These are phyloP conservation scores for Penicillium sp. DNA, from an alignment of 2,329 filamentous ascomycete genomes.

Conservation along the genomic window DNA sequence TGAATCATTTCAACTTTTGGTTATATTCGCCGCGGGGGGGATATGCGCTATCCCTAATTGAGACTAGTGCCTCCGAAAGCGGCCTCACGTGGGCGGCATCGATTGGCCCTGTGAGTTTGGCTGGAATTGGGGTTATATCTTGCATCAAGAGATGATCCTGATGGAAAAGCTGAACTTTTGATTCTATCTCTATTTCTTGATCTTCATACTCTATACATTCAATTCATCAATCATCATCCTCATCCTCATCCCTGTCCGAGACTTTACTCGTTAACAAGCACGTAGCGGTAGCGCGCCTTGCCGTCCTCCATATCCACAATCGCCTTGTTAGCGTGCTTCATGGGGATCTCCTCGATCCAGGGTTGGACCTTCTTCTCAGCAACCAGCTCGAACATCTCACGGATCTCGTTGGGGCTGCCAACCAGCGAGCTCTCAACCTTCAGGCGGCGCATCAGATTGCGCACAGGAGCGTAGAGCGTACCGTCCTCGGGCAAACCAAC, in stretches of 20 bases:
- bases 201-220: slow-evolving; percentile 7
- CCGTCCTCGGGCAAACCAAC: slow-evolving; percentile 69
- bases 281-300: slow-evolving; percentile 55
- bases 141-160: not conserved
- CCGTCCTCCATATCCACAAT: slow-evolving; percentile 53
- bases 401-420: slow-evolving; percentile 49
- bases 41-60: slow-evolving; percentile 14
- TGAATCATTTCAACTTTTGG: slow-evolving; percentile 26
- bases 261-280: slow-evolving; percentile 49
- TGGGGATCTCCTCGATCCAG: slow-evolving; percentile 51
- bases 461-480: slow-evolving; percentile 59
- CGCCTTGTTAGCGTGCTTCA: slow-evolving; percentile 53
- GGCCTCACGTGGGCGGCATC: slow-evolving; percentile 34
- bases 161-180: not conserved
- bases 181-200: slow-evolving; percentile 1
- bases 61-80: slow-evolving; percentile 38
- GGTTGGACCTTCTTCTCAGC: slow-evolving; percentile 48
- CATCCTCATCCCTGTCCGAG: too few species aligned
- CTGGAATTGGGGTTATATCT: slow-evolving; percentile 4
- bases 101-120: not conserved
- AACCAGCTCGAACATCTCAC: slow-evolving; percentile 53
- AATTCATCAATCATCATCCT: slow-evolving; percentile 4
- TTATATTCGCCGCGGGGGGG: slow-evolving; percentile 27
- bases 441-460: slow-evolving; percentile 62
- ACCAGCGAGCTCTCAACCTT: slow-evolving; percentile 58